Evolutionary conservation across 148 eudicot genomes (phyloP), one percentile per base, ranked within the genome.

Genomic region (Vaccinium myrtillus): DNA sequence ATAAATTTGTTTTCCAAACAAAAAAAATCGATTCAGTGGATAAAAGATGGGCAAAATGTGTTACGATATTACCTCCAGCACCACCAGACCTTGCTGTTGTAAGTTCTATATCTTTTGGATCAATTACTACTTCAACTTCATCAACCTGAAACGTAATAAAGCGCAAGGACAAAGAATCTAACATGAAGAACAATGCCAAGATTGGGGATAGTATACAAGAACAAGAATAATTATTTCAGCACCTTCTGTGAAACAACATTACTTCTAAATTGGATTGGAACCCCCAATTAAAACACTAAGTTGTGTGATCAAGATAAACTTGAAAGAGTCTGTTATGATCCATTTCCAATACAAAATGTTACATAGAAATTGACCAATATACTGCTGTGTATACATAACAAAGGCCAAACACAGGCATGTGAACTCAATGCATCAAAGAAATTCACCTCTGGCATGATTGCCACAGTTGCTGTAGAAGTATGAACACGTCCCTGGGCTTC

Each of bases 401-500:
- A 32, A 75, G 3, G 10, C 27, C 53, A 75, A 61, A 59, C 25
- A 67, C 63, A 53, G n/a, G 81, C 27, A 75, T 43, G 49, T 75
- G 77, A 8, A 25, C 75, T 9, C 4, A 48, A 74, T 12, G n/a
- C 13, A 77, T 27, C 67, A 46, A 86, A 59, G 21, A 75, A 83
- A 65, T 69, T 13, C 87, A 95, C 99, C 98, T 95, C 99, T 61
- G 99, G 99, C 99, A 97, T 97, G 89, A 97, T 93, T 73, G 99
- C 99, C 77, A 95, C 95, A 70, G 99, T 95, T 61, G 99, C 98
- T 73, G 99, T 97, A 83, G 99, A 97, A 61, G 99, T 97, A 88
- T 97, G 99, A 81, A 97, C 96, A 86, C 99, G 98, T 49, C 99
- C 99, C 89, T 97, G 99, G 79, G 98, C 82, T 93, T 97, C 99